These are phyloP conservation scores for Penicillium corylophilum DNA, from an alignment of 2,329 filamentous ascomycete genomes.

Conservation along the genomic window DNA sequence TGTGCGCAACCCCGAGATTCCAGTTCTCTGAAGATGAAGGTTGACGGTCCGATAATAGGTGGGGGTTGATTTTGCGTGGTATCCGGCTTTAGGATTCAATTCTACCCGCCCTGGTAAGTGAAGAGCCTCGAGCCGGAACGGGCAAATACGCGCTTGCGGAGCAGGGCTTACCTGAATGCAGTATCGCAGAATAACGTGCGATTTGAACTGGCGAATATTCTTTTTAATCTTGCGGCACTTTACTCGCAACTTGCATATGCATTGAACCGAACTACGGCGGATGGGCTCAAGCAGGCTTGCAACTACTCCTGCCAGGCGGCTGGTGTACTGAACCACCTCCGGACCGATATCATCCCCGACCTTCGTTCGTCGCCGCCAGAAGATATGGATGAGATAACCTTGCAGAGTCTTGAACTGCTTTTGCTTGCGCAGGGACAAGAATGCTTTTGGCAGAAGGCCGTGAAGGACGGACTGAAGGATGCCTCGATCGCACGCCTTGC, in stretches of 20 bases:
- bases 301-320: slow-evolving; percentile 88
- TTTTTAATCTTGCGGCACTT: slow-evolving; percentile 89
- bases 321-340: slow-evolving; percentile 77
- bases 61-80: slow-evolving; percentile 95
- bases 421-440: slow-evolving; percentile 92
- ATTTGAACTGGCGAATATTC: slow-evolving; percentile 85
- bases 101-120: slow-evolving; percentile 63
- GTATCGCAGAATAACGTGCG: slow-evolving; percentile 65
- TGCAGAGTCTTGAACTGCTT: slow-evolving; percentile 79
- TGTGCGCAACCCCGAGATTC: slow-evolving; percentile 48
- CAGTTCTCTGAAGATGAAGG: slow-evolving; percentile 9
- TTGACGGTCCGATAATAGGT: slow-evolving; percentile 55
- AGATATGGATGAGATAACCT: slow-evolving; percentile 88
- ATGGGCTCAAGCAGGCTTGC: slow-evolving; percentile 83
- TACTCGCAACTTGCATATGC: slow-evolving; percentile 89
- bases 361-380: slow-evolving; percentile 82
- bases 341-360: slow-evolving; percentile 74
- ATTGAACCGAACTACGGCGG: slow-evolving; percentile 72
- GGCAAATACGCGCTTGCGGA: not conserved
- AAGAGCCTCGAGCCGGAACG: not conserved
- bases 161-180: slow-evolving; percentile 16
- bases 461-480: slow-evolving; percentile 91
- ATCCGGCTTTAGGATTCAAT: slow-evolving; percentile 88
- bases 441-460: slow-evolving; percentile 97
- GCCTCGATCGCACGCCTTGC: slow-evolving; percentile 88